A percentile compares a stretch with the other conserved stretches of the same genome.
Conservation (phyloP, 192 early-diverging fungal genomes). For the Coemansia sp. region DNA sequence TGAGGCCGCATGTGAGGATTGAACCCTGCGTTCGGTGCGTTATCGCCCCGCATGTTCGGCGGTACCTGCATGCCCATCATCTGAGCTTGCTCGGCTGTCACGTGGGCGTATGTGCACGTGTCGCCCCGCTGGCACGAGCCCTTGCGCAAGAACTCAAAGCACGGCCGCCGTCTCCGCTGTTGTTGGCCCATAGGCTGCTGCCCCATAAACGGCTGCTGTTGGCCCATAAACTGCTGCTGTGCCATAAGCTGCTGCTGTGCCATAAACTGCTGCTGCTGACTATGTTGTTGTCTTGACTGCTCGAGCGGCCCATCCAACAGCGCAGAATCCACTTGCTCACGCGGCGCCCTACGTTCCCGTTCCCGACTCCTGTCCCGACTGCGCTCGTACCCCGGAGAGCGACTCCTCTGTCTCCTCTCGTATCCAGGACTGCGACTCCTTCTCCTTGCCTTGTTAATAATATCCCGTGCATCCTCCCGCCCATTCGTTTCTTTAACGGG, state of each 20-base stretch:
- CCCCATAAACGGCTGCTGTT: slow-evolving; percentile 12
- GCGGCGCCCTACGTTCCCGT: not conserved
- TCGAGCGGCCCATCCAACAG: slow-evolving; percentile 24
- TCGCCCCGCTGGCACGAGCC: slow-evolving; percentile 50
- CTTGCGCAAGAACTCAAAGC: slow-evolving; percentile 45
- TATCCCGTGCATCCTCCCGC: not conserved
- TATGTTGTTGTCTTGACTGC: not conserved
- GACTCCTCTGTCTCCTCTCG: slow-evolving; percentile 16
- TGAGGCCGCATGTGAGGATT: not conserved
- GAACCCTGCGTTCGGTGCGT: slow-evolving; percentile 2
- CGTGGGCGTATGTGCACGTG: slow-evolving; percentile 29
- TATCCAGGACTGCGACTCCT: slow-evolving; percentile 32
- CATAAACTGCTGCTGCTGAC: slow-evolving; percentile 13
- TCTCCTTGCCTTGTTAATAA: not conserved
- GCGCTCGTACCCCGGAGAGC: slow-evolving; percentile 1
- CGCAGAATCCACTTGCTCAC: slow-evolving; percentile 8
- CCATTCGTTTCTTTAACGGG: not conserved
- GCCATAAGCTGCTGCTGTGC: slow-evolving; percentile 12
- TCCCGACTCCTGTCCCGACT: not conserved
- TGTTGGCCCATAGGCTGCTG: slow-evolving; percentile 14
- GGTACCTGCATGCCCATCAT: slow-evolving; percentile 37
- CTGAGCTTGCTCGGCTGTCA: slow-evolving; percentile 29
- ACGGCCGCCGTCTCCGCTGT: slow-evolving; percentile 21
- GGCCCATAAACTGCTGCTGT: slow-evolving; percentile 21
- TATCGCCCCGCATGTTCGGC: slow-evolving; percentile 11